phyloP scores from a whole-genome alignment of 768 basidiomycete species.

The Saitozyma sp. region DNA sequence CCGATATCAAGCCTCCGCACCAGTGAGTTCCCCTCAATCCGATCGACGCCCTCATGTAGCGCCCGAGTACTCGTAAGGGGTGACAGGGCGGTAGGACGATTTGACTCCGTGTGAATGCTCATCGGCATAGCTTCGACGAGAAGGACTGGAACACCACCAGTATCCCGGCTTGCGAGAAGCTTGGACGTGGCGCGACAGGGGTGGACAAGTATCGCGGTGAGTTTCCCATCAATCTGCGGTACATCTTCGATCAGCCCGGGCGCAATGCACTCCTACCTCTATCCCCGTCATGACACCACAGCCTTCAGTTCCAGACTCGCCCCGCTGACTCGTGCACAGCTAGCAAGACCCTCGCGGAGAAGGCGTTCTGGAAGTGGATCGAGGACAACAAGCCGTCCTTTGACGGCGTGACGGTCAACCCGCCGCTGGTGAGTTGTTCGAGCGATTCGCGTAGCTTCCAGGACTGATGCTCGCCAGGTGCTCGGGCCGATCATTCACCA shows the following conservation, averaged over 20 bases:
- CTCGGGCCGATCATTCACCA: constrained; percentile 55
- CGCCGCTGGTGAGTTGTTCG: constrained; percentile 32
- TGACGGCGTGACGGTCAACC: constrained; percentile 48
- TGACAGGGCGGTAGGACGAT: too few relatives aligned
- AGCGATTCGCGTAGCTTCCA: not conserved
- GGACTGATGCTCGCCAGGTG: constrained; percentile 32
- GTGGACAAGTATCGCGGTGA: constrained; percentile 37
- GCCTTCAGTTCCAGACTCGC: too few relatives aligned
- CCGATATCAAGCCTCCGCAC: too few relatives aligned
- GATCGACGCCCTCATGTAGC: not conserved
- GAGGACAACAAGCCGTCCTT: constrained; percentile 47
- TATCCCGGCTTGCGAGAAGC: constrained; percentile 14
- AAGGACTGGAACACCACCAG: constrained; percentile 37
- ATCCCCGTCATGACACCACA: too few relatives aligned
- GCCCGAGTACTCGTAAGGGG: constrained; percentile 9
- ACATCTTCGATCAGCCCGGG: constrained; percentile 8
- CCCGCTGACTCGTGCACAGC: constrained; percentile 9
- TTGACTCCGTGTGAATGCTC: too few relatives aligned
- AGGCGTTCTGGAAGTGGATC: constrained; percentile 43
- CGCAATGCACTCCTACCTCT: constrained; percentile 7
- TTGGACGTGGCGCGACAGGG: constrained; percentile 21
- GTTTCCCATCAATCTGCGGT: not conserved
- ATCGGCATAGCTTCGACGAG: constrained; percentile 30
- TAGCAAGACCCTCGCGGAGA: constrained; percentile 45
- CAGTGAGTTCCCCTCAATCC: too few relatives aligned